Conservation (phyloP, 1,139 yeast species). For the Zhuliangozyma blackwelliae region DNA sequence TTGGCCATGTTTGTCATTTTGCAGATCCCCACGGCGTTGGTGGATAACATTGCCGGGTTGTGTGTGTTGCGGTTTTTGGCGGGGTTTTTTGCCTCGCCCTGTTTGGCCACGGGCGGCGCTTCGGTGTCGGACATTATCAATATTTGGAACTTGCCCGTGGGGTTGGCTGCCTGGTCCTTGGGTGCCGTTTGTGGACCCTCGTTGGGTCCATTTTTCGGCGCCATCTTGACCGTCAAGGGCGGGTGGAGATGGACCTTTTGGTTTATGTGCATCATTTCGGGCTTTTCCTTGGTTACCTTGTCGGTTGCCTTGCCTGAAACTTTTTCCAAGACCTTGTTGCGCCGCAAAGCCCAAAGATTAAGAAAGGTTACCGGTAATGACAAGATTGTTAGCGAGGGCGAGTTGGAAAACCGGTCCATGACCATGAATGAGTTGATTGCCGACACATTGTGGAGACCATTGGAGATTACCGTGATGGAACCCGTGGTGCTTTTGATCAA, state of each 20-base stretch:
- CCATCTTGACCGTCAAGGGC: slow-evolving; percentile 24
- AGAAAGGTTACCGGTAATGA: slow-evolving; percentile 31
- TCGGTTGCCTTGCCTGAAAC: slow-evolving; percentile 33
- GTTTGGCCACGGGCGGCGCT: slow-evolving; percentile 35
- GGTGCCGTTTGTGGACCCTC: slow-evolving; percentile 36
- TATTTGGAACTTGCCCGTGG: slow-evolving; percentile 27
- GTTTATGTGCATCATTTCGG: slow-evolving; percentile 31
- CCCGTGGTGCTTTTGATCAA: slow-evolving; percentile 45
- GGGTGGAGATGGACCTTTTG: slow-evolving; percentile 40
- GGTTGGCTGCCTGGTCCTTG: slow-evolving; percentile 32
- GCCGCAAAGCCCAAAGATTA: slow-evolving; percentile 33
- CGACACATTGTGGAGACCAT: slow-evolving; percentile 48
- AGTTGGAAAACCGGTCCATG: slow-evolving; percentile 19
- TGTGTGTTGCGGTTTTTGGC: slow-evolving; percentile 27
- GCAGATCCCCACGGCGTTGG: slow-evolving; percentile 32
- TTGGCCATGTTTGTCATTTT: slow-evolving; percentile 28
- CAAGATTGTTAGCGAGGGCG: slow-evolving; percentile 26
- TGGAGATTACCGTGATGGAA: slow-evolving; percentile 39
- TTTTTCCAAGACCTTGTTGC: slow-evolving; percentile 28
- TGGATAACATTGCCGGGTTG: slow-evolving; percentile 25
- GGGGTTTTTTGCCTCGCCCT: slow-evolving; percentile 33
- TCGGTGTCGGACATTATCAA: slow-evolving; percentile 23
- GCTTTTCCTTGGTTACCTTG: slow-evolving; percentile 21
- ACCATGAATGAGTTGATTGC: slow-evolving; percentile 19
- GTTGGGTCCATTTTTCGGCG: slow-evolving; percentile 35